phyloP scores from a whole-genome alignment of 225 moss, liverwort and hornwort species.

The Rhytidiadelphus loreus region DNA sequence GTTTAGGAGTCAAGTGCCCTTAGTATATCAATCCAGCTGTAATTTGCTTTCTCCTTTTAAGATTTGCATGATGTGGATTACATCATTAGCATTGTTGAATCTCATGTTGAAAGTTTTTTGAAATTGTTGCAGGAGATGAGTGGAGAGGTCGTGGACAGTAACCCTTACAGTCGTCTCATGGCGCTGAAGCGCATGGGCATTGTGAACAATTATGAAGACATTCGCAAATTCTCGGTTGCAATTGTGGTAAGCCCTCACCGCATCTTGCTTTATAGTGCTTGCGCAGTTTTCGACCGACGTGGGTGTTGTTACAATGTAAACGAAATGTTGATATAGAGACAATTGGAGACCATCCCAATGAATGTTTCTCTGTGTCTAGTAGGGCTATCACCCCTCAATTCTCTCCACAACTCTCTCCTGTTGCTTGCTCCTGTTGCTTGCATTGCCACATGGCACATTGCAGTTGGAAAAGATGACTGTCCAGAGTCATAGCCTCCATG shows the following conservation, averaged over 20 bases:
- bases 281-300: neutral
- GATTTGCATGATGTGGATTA: neutral
- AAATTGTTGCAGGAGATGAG: constrained; percentile 73
- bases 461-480: neutral
- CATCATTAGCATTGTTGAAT: neutral
- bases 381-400: neutral
- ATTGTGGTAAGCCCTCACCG: constrained; percentile 52
- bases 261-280: neutral
- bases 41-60: neutral
- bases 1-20: neutral
- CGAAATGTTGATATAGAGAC: neutral
- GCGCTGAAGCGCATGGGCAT: constrained; percentile 99
- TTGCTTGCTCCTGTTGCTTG: neutral
- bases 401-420: neutral
- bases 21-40: neutral
- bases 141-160: constrained; percentile 93
- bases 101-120: neutral
- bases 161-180: constrained; percentile 98
- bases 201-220: constrained; percentile 82
- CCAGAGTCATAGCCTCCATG: neutral
- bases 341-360: neutral
- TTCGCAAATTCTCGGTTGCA: constrained; percentile 86
- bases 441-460: neutral
- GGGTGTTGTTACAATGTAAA: neutral
- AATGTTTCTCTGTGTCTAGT: neutral